Base-by-base conservation (phyloP, 1,139 yeast species). In the Candida sanyaensis region DNA sequence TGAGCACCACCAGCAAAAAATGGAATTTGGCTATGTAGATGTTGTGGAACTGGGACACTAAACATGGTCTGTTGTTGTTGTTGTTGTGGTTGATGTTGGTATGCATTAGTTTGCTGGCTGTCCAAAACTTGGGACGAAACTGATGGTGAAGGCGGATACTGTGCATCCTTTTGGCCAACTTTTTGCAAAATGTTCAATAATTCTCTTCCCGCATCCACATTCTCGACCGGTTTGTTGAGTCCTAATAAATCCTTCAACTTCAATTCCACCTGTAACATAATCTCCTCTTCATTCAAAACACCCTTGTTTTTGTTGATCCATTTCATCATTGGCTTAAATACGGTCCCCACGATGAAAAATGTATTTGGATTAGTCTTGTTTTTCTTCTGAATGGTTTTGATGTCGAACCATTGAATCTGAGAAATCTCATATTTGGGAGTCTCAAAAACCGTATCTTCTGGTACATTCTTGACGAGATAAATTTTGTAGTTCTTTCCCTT, bases 401-500 rank as follows among this genome's bases (percentile, higher is more conserved):
- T 54, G 51, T 73, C 78, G 52, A 69, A 71, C 81, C 81, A 76
- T 56, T 73, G 64, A 36, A 76, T 73, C 45, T 65, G 78, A 31
- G 83, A 80, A 55, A 95, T 93, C 67, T 95, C 99, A 63, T 88
- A 88, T 59, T 96, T 80, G 2, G 90, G 96, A 50, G 80, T 74
- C 53, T 76, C 81, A 60, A 93, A 95, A 31, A 68, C 66, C 40
- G 81, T 81, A 55, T 82, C 83, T 56, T 88, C 93, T 1, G 97
- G 93, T 1, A 95, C 88, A 48, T 87, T 88, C 42, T 80, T 80
- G 24, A 89, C 84, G 50, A 93, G 71, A 62, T 81, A 95, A 30
- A 95, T 88, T 60, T 91, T 86, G 65, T 88, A 88, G 65, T 89
- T 90, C 65, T 93, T 93, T 10, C 95, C 96, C 45, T 76, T 74